Evolutionary conservation across 306 rosid genomes (phyloP), one percentile per base, ranked within the genome.

Genomic region (Glycine soja): DNA sequence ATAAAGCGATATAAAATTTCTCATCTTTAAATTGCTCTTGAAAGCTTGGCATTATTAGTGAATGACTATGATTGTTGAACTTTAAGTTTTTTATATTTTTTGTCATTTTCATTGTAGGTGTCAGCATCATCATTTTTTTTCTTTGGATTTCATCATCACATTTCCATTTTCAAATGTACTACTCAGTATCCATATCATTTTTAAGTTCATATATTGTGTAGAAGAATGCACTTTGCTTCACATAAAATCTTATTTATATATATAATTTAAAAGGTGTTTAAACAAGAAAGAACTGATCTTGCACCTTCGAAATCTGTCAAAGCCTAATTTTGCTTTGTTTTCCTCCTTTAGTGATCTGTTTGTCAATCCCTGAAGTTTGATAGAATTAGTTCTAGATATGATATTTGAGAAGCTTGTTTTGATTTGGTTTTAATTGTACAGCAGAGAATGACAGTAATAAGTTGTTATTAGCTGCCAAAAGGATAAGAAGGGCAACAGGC

Each of bases 391-490:
- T 85, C 64, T 43, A 36, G 77, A 58, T 78, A 38, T 71, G 50
- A 72, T 67, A 68, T 53, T 45, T 84, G 47, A 75, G 50, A 73
- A 66, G 63, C 73, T 79, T 74, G 77, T 69, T 42, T 69, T 80
- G 18, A 72, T 85, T 51, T 80, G n/a, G n/a, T 53, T 61, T 84
- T 75, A 66, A 67, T 76, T 47, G 77, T 74, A 64, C 92, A 94
- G 98, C 92, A 50, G 97, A 91, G 81, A 85, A 86, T 56, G 94
- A 83, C 80, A 51, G 74, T 66, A 91, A 90, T 76, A 94, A 94
- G 84, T 83, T 91, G 51, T 57, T 94, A 84, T 77, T 94, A 85
- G 97, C 93, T 72, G 98, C 98, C 76, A 92, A 88, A 84, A 94
- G 83, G 90, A 73, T 87, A 46, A 90, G 94, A 85, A 87, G 92